Conservation (phyloP, 2,329 filamentous ascomycete species). For the Beauveria caledonica region DNA sequence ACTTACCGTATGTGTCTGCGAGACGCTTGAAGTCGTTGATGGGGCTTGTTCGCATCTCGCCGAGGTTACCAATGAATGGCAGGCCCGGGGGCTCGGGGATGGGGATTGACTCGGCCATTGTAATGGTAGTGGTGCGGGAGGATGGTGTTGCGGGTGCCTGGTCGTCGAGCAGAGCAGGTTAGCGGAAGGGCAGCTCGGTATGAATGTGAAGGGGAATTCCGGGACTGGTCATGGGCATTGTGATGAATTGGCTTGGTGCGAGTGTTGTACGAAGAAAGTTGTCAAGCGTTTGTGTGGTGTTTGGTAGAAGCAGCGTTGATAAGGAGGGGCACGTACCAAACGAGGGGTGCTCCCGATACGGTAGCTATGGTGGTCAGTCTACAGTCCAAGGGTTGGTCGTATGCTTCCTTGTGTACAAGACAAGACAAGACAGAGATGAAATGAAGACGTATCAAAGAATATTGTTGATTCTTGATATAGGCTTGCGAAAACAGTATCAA, state of each 20-base stretch:
- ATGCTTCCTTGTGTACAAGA: not conserved
- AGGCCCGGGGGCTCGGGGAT: constrained; percentile 58
- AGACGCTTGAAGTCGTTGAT: constrained; percentile 46
- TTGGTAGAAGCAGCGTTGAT: not conserved
- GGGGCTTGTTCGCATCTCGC: constrained; percentile 54
- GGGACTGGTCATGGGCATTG: not conserved
- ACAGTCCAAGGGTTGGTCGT: not conserved
- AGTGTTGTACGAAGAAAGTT: not conserved
- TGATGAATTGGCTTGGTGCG: not conserved
- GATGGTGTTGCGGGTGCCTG: not conserved
- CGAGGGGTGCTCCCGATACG: not conserved
- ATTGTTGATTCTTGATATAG: not conserved
- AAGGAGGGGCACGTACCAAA: not conserved
- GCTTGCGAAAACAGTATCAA: not conserved
- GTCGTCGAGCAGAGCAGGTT: not conserved
- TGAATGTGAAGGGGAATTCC: not conserved
- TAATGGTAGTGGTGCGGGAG: not conserved
- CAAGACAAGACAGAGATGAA: not conserved
- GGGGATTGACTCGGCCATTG: constrained; percentile 30
- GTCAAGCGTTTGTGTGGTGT: not conserved
- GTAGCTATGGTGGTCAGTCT: not conserved
- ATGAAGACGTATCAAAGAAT: not conserved
- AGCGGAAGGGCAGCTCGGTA: not conserved
- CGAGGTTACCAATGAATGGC: constrained; percentile 58
- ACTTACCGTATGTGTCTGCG: constrained; percentile 56